Conservation (phyloP, 2,329 filamentous ascomycete genomes). For the Calonectria pteridis region DNA sequence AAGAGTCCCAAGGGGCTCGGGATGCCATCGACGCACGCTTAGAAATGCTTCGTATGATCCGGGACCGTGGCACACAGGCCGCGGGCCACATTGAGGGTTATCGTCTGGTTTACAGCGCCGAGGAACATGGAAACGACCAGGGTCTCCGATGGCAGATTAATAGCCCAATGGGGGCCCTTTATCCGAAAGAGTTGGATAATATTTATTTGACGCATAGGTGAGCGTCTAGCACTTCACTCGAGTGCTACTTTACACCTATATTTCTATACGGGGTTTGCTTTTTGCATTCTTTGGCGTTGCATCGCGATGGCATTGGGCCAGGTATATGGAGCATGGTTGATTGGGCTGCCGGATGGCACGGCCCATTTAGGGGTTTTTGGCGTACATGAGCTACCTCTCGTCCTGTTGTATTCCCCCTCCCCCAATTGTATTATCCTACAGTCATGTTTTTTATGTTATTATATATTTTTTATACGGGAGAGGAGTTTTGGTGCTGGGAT, state of each 20-base stretch:
- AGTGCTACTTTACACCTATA: background rate
- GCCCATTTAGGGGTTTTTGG: constrained; percentile 21
- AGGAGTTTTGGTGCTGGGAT: constrained; percentile 25
- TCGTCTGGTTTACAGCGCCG: constrained; percentile 44
- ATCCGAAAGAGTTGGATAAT: constrained; percentile 54
- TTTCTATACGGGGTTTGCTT: constrained; percentile 21
- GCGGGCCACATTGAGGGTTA: constrained; percentile 47
- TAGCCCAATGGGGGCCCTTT: constrained; percentile 50
- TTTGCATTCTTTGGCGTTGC: constrained; percentile 38
- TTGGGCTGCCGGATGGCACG: constrained; percentile 23
- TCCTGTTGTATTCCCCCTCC: constrained; percentile 20
- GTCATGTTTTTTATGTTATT: constrained; percentile 17
- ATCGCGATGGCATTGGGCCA: constrained; percentile 31
- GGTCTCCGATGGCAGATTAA: constrained; percentile 52
- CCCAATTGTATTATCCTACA: constrained; percentile 31
- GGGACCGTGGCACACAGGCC: constrained; percentile 47
- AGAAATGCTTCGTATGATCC: constrained; percentile 50
- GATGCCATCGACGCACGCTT: constrained; percentile 59
- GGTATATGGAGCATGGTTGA: constrained; percentile 33
- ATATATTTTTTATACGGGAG: constrained; percentile 32
- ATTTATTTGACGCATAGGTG: constrained; percentile 49
- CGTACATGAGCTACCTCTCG: constrained; percentile 21
- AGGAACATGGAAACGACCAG: constrained; percentile 45
- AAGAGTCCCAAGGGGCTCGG: constrained; percentile 65
- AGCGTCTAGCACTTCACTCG: constrained; percentile 11